These are phyloP conservation scores for Eragrostis nindensis DNA, from an alignment of 176 grass and related monocot genomes.

Conservation along the genomic window DNA sequence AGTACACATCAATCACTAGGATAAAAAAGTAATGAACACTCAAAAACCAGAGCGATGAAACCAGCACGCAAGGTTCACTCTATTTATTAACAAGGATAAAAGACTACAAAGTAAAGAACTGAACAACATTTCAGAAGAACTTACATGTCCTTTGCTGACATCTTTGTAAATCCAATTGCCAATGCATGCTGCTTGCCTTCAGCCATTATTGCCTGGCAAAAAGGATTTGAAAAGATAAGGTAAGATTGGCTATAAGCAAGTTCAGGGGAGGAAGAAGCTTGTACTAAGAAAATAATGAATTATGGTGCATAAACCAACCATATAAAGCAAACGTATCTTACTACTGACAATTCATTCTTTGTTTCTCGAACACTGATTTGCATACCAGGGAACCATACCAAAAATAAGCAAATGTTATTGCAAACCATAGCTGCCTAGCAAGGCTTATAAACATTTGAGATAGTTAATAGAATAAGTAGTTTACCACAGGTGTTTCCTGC, in stretches of 20 bases:
- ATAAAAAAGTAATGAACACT: not conserved
- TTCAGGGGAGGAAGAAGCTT: not conserved
- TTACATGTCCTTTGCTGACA: conserved; percentile 96
- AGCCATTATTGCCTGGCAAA: conserved; percentile 88
- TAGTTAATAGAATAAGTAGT: conserved; percentile 15
- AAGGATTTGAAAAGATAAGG: conserved; percentile 15
- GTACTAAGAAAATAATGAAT: conserved; percentile 6
- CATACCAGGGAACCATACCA: not conserved
- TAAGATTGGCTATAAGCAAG: not conserved
- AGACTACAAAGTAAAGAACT: not conserved
- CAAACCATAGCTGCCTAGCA: not conserved
- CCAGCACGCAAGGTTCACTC: not conserved
- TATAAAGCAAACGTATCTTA: not conserved
- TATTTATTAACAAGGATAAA: not conserved
- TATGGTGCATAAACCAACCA: conserved; percentile 9
- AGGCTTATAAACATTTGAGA: not conserved
- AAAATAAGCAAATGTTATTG: not conserved
- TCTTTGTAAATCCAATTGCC: conserved; percentile 96
- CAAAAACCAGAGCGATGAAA: not conserved
- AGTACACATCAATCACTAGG: not conserved
- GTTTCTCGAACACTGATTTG: not conserved
- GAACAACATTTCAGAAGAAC: conserved; percentile 38
- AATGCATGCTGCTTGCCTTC: conserved; percentile 95
- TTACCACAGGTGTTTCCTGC: conserved; percentile 84
- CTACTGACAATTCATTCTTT: not conserved